Base-by-base conservation (phyloP, 352 stramenopile genomes). In the Phytophthora syringae region DNA sequence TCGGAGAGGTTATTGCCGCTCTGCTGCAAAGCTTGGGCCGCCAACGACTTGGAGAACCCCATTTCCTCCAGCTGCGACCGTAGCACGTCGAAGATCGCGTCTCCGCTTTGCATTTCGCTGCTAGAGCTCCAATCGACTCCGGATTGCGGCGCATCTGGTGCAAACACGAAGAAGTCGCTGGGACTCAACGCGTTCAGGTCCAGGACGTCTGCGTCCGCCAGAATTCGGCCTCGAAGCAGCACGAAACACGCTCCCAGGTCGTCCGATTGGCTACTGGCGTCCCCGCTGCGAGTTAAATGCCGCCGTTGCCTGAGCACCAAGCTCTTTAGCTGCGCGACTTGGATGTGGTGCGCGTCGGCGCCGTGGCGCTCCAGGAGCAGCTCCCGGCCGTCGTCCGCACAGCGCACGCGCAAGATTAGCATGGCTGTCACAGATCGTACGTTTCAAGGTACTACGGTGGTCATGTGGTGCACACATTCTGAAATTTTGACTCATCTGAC, bases 111-210 rank as follows among this genome's bases (percentile, higher is more conserved):
- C 42, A 52, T 49, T 64, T 48, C 58, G 18, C 42, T 57, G 32
- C 36, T 39, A 57, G 39, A 53, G 25, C 24, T 52, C 36, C 36
- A 47, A 30, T 34, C 11, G 21, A 15, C 22, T 25, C 0, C 6
- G n/a, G 16, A 39, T n/a, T 55, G 43, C 13, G 52, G 47, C 52
- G 39, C 21, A 56, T 86, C 78, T n/a, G 74, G 49, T 37, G 77
- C 74, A 55, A 92, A 79, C 28, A 92, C 81, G 52, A 92, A 84
- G 61, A 92, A 90, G 30, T 92, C 84, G 11, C 70, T 52, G 0
- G 70, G 21, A 6, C 42, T 40, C 24, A 89, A 72, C 18, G 79
- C 67, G 57, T 87, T 82, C 16, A 92, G 57, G 50, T 89, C 74
- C 40, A 92, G 45, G 32, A 82, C 62, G 64, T 92, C 84, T 21